Percentiles rank a stretch among this genome's conserved stretches.
These are phyloP conservation scores for Prunus campanulata DNA, from an alignment of 306 rosid genomes.

Conservation along the genomic window DNA sequence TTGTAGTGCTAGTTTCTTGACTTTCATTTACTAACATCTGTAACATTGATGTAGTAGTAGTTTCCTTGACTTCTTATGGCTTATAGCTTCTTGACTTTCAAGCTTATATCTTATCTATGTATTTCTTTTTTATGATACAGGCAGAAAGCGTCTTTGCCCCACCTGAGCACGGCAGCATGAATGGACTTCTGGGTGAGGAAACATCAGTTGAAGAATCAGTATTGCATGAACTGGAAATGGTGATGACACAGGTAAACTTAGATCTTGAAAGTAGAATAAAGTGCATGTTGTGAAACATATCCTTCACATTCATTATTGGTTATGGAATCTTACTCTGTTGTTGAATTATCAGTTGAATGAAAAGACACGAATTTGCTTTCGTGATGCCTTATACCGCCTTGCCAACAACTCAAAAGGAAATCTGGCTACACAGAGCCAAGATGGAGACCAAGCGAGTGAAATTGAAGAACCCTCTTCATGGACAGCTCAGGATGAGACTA, in stretches of 20 bases:
- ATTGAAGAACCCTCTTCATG: conserved; percentile 23
- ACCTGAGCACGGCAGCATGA: conserved; percentile 32
- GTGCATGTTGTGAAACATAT: background rate
- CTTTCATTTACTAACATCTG: background rate
- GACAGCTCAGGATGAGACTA: conserved; percentile 24
- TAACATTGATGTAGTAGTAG: background rate
- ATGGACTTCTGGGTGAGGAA: conserved; percentile 27
- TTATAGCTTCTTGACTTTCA: background rate
- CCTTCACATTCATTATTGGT: conserved; percentile 8
- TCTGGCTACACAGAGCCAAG: conserved; percentile 17
- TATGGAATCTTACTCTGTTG: conserved; percentile 17
- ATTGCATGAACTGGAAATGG: conserved; percentile 54
- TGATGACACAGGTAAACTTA: conserved; percentile 50
- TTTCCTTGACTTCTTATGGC: background rate
- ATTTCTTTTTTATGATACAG: conserved; percentile 21
- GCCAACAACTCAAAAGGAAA: conserved; percentile 52
- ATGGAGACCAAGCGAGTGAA: conserved; percentile 18
- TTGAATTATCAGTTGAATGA: conserved; percentile 42
- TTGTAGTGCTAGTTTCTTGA: background rate
- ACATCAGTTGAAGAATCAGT: conserved; percentile 55
- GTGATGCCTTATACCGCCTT: conserved; percentile 78
- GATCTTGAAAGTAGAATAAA: background rate
- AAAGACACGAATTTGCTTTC: conserved; percentile 63
- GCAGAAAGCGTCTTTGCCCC: conserved; percentile 17
- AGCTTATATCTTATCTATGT: conserved; percentile 2